Percentiles rank a stretch among this genome's conserved stretches.
Evolutionary conservation across 257 asterid species (phyloP).

Genomic region (Jasminum sambac): DNA sequence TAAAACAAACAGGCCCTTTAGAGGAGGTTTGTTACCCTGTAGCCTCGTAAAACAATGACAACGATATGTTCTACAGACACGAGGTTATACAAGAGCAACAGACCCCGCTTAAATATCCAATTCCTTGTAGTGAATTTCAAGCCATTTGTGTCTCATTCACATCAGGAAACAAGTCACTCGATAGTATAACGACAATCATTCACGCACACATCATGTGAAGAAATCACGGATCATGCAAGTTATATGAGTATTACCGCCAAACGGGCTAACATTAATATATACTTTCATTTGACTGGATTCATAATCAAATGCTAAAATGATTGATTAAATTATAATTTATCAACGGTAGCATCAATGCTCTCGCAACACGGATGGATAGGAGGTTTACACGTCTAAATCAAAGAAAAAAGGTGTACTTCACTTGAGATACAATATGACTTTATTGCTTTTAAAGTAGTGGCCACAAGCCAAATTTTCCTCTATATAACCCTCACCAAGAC

Average conservation of each 20-base stretch:
- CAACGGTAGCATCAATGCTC: conserved; percentile 34
- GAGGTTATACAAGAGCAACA: too few species aligned
- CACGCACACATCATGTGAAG: too few species aligned
- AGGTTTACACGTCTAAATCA: conserved; percentile 41
- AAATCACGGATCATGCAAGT: too few species aligned
- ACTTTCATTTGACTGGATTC: conserved; percentile 16
- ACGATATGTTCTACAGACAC: too few species aligned
- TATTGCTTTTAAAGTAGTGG: conserved; percentile 16
- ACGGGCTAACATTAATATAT: conserved; percentile 12
- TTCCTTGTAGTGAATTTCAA: too few species aligned
- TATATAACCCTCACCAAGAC: conserved; percentile 36
- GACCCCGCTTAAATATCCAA: too few species aligned
- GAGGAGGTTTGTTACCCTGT: too few species aligned
- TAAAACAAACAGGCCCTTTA: too few species aligned
- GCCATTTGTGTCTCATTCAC: too few species aligned
- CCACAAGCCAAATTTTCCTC: conserved; percentile 21
- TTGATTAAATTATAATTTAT: conserved; percentile 13
- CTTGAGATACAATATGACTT: conserved; percentile 13
- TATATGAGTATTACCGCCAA: background rate
- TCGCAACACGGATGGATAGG: conserved; percentile 32
- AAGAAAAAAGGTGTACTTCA: conserved; percentile 29
- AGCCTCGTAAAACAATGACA: too few species aligned
- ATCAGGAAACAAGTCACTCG: too few species aligned
- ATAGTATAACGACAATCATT: too few species aligned
- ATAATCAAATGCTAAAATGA: conserved; percentile 16